phyloP scores from a whole-genome alignment of 148 eudicot species.

The Rhododendron williamsianum region DNA sequence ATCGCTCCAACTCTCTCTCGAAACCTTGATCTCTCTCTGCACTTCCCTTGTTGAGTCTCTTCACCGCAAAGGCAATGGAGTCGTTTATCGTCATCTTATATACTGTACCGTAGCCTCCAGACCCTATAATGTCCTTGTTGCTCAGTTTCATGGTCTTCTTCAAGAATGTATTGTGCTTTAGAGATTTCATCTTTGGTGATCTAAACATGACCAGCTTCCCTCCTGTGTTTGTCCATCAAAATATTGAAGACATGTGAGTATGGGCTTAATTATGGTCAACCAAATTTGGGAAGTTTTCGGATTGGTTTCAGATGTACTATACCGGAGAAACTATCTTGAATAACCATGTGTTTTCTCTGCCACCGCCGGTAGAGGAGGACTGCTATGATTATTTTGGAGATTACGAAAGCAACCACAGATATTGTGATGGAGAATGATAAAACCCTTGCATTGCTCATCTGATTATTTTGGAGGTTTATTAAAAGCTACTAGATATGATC shows the following conservation, averaged over 20 bases:
- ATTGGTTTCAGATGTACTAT: background rate
- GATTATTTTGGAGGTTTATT: slow-evolving; percentile 4
- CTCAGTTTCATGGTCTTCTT: slow-evolving; percentile 61
- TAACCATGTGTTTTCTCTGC: slow-evolving; percentile 52
- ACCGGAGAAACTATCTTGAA: slow-evolving; percentile 65
- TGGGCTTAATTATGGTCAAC: background rate
- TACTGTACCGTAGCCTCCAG: slow-evolving; percentile 90
- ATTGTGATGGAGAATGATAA: slow-evolving; percentile 52
- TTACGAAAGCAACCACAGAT: slow-evolving; percentile 53
- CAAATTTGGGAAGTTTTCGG: background rate
- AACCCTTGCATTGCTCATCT: slow-evolving; percentile 39
- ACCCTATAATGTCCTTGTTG: slow-evolving; percentile 79
- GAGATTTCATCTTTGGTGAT: slow-evolving; percentile 46
- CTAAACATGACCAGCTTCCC: slow-evolving; percentile 82
- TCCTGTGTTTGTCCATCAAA: slow-evolving; percentile 41
- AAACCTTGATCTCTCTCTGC: slow-evolving; percentile 76
- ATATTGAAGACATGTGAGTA: background rate
- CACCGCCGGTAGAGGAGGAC: slow-evolving; percentile 68
- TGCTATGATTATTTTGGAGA: slow-evolving; percentile 59
- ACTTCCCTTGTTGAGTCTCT: slow-evolving; percentile 61
- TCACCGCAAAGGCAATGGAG: slow-evolving; percentile 57
- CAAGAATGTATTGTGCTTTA: slow-evolving; percentile 48
- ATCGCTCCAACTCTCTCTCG: slow-evolving; percentile 88
- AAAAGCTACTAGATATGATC: background rate
- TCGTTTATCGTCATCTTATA: slow-evolving; percentile 59